Percentiles rank a stretch among this genome's conserved stretches.
Evolutionary conservation across 768 basidiomycete genomes (phyloP).

Genomic region (Cubamyces lactineus): DNA sequence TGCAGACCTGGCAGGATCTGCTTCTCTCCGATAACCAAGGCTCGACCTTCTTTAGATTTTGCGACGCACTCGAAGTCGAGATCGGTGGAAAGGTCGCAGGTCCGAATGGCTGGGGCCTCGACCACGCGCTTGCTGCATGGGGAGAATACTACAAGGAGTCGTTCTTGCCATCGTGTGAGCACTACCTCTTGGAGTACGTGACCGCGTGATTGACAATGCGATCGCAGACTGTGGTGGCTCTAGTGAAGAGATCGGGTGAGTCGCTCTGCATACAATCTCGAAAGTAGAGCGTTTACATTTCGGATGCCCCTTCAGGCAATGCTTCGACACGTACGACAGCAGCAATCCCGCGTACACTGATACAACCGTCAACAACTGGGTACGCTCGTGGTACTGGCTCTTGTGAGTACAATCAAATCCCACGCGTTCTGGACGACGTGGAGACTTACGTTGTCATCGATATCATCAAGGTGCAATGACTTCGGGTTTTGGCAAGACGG

Average conservation of each 20-base stretch:
- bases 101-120: constrained; percentile 62
- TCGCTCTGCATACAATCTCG: constrained; percentile 28
- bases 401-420: constrained; percentile 39
- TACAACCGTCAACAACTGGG: constrained; percentile 54
- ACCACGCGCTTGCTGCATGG: constrained; percentile 64
- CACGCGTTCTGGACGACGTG: background rate
- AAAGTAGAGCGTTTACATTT: background rate
- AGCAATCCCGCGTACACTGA: constrained; percentile 53
- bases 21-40: constrained; percentile 49
- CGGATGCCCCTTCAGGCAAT: constrained; percentile 32
- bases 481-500: constrained; percentile 55
- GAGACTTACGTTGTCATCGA: background rate
- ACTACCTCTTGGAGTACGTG: background rate
- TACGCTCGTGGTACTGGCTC: constrained; percentile 74
- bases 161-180: constrained; percentile 43
- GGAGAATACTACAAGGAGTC: constrained; percentile 57
- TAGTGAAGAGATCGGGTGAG: too few species aligned
- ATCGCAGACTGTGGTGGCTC: constrained; percentile 47
- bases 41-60: constrained; percentile 62
- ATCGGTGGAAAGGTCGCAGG: constrained; percentile 50
- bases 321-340: constrained; percentile 48
- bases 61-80: constrained; percentile 70
- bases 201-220: constrained; percentile 50
- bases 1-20: constrained; percentile 73
- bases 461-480: constrained; percentile 72